Conservation (phyloP, 2,329 filamentous ascomycete species). For the Pseudogymnoascus pannorum region DNA sequence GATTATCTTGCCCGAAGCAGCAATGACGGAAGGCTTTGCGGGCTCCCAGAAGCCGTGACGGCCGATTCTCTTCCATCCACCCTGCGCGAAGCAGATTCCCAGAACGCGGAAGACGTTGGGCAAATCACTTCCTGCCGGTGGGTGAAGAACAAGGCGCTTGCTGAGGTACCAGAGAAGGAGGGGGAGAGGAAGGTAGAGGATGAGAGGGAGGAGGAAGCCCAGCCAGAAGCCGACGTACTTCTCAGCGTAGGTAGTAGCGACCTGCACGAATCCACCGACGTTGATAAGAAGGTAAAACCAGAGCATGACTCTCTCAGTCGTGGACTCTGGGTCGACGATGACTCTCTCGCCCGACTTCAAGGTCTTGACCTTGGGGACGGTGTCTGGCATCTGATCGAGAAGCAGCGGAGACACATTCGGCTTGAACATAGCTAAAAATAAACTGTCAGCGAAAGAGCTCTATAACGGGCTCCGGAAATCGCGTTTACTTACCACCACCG, state of each 20-base stretch:
- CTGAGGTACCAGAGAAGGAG: conserved; percentile 27
- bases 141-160: conserved; percentile 37
- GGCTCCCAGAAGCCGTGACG: conserved; percentile 54
- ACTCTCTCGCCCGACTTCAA: conserved; percentile 51
- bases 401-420: conserved; percentile 58
- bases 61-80: conserved; percentile 43
- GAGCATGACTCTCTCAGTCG: conserved; percentile 38
- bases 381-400: conserved; percentile 47
- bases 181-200: conserved; percentile 19
- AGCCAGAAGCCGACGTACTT: conserved; percentile 44
- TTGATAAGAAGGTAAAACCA: conserved; percentile 65
- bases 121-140: conserved; percentile 40
- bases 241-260: conserved; percentile 35
- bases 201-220: conserved; percentile 39
- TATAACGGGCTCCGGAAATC: conserved; percentile 49
- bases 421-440: conserved; percentile 56
- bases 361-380: conserved; percentile 35
- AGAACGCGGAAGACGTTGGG: conserved; percentile 37
- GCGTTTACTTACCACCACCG: conserved; percentile 30
- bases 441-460: conserved; percentile 56
- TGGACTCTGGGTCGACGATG: conserved; percentile 52
- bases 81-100: conserved; percentile 34
- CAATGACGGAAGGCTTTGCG: conserved; percentile 58
- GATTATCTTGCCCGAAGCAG: conserved; percentile 44
- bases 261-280: conserved; percentile 44